Evolutionary conservation across 257 asterid genomes (phyloP).

Genomic region (Solanum peruvianum): DNA sequence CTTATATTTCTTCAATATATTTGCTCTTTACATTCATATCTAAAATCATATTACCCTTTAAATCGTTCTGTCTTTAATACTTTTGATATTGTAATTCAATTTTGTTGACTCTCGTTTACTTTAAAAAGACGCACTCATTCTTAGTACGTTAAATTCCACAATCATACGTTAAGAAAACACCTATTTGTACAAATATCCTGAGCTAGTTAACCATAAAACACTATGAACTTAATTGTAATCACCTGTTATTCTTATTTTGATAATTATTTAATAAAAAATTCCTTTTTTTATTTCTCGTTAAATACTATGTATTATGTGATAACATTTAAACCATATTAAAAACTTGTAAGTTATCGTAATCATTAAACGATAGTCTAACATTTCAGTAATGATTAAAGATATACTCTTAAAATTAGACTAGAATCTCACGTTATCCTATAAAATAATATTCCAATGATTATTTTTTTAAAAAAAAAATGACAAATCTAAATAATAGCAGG

Average conservation of each 20-base stretch:
- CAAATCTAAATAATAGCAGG: neutral
- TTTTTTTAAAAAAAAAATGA: neutral
- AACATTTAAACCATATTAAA: neutral
- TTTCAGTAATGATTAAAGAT: neutral
- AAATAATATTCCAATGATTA: too few relatives aligned
- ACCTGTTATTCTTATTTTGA: neutral
- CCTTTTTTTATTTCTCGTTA: neutral
- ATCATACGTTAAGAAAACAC: neutral
- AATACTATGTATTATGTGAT: neutral
- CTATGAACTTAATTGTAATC: neutral
- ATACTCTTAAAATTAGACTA: neutral
- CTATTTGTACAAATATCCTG: neutral
- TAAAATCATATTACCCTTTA: neutral
- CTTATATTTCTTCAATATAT: neutral
- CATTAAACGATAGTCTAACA: neutral
- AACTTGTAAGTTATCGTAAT: neutral
- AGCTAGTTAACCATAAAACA: neutral
- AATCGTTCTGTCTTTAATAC: too few relatives aligned
- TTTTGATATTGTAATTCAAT: too few relatives aligned
- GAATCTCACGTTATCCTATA: neutral
- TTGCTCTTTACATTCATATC: neutral
- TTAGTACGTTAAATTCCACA: neutral
- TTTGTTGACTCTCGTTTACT: neutral
- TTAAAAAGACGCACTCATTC: too few relatives aligned
- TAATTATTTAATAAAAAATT: neutral